phyloP scores from a whole-genome alignment of 1,139 yeast genomes.

The Scheffersomyces illinoinensis region DNA sequence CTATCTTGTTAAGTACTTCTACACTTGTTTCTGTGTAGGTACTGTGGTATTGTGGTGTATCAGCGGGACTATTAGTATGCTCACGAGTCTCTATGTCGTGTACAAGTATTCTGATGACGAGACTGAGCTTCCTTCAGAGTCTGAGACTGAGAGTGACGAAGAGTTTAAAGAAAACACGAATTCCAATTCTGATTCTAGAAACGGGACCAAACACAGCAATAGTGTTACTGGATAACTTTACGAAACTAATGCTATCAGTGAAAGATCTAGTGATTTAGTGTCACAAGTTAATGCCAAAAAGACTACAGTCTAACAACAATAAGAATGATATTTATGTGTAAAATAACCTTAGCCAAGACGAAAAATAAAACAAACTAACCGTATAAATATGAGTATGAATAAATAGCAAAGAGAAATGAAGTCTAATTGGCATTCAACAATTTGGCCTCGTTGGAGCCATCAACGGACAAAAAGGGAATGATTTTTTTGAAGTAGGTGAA shows the following conservation, averaged over 20 bases:
- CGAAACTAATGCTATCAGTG: neutral
- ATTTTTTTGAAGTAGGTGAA: slow-evolving; percentile 37
- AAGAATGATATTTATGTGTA: neutral
- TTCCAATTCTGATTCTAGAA: neutral
- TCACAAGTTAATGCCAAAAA: neutral
- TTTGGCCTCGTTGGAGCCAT: slow-evolving; percentile 38
- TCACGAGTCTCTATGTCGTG: slow-evolving; percentile 24
- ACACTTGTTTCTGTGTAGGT: slow-evolving; percentile 50
- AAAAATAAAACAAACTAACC: neutral
- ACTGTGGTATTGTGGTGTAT: slow-evolving; percentile 49
- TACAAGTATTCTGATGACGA: slow-evolving; percentile 2
- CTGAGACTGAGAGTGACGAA: slow-evolving; percentile 1
- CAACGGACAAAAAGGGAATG: slow-evolving; percentile 44
- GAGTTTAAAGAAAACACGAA: neutral
- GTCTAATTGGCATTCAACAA: slow-evolving; percentile 36
- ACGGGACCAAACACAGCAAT: neutral
- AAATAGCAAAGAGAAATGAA: neutral
- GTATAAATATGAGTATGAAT: neutral
- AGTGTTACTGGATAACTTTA: no score
- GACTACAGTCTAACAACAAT: neutral
- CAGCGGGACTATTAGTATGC: slow-evolving; percentile 29
- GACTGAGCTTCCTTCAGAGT: slow-evolving; percentile 2
- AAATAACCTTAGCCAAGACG: neutral
- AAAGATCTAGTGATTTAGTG: neutral
- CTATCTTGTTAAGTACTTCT: slow-evolving; percentile 52